Base-by-base conservation (phyloP, 192 early-diverging fungal genomes). In the Coemansia sp. region DNA sequence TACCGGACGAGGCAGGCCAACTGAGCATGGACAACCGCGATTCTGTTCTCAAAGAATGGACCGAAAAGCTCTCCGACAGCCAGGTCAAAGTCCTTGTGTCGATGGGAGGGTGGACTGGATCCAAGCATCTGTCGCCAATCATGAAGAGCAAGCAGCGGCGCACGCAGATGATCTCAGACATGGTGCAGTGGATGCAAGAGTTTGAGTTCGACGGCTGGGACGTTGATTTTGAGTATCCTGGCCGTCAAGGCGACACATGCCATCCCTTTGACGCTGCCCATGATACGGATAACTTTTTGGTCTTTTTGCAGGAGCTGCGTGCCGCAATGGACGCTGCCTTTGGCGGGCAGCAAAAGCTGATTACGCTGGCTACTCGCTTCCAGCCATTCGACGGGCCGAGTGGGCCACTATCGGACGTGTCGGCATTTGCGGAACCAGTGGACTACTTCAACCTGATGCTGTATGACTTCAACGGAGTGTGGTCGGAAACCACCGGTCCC, bases 191-290 rank as follows among this genome's bases (percentile, higher is more conserved):
- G 58, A 63, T 84, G 30, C 67, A 64, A 11, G 69, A 72, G 1
- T 84, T 79, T 51, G 57, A 72, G 11, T 61, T 88, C 2, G 87
- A 89, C 73, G 89, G 89, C 53, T 79, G 87, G 51, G 89, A 91
- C 60, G 70, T 91, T 56, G 89, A 89, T 63, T 89, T 68, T 71
- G 88, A 90, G 64, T 89, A 86, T 51, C 88, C 82, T 2, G 80
- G 81, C 32, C 64, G 81, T n/a, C 64, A 67, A 17, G 83, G 81
- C 38, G 26, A 63, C 51, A 23, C 49, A 8, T 79, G 71, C 52
- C 78, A 74, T 40, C 51, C 38, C 10, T 70, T 84, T 40, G 81
- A 84, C 53, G 51, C 61, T 0, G 48, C 40, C 0, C 23, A 26
- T 26, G 90, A 91, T 51, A 67, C 83, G 7, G 61, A 60, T 2